Percentiles rank a stretch among this genome's conserved stretches.
Conservation (phyloP, 108 stramenopile species). For the Nitzschia sp. region DNA sequence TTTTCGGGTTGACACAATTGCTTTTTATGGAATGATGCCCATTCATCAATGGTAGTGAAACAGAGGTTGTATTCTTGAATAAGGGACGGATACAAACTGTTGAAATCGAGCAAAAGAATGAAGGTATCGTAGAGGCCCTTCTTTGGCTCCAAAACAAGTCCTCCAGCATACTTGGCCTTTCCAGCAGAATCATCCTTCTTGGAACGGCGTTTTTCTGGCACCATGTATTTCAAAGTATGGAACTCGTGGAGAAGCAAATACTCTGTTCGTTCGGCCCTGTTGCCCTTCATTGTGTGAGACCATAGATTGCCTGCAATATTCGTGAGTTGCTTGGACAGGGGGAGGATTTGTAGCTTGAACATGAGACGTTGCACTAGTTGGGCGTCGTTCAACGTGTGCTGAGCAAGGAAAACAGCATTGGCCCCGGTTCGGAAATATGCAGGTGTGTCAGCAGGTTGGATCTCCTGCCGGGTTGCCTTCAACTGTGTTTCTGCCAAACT, state of each 20-base stretch:
- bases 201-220: slow-evolving; percentile 82
- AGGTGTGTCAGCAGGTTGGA: slow-evolving; percentile 93
- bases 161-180: slow-evolving; percentile 96
- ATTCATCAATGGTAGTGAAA: slow-evolving; percentile 95
- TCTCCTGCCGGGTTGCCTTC: slow-evolving; percentile 70
- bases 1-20: slow-evolving; percentile 14
- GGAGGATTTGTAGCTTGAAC: slow-evolving; percentile 94
- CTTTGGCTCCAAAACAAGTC: slow-evolving; percentile 99
- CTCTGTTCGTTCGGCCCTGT: slow-evolving; percentile 99
- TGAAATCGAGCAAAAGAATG: slow-evolving; percentile 98
- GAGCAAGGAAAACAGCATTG: slow-evolving; percentile 81
- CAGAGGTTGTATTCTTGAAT: slow-evolving; percentile 99
- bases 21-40: slow-evolving; percentile 55
- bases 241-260: slow-evolving; percentile 99
- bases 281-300: slow-evolving; percentile 92
- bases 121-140: slow-evolving; percentile 98
- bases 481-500: slow-evolving; percentile 82
- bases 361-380: slow-evolving; percentile 91
- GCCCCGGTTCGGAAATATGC: slow-evolving; percentile 68
- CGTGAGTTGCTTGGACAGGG: slow-evolving; percentile 96
- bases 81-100: slow-evolving; percentile 97
- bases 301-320: slow-evolving; percentile 96
- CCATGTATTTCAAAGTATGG: slow-evolving; percentile 91
- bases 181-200: slow-evolving; percentile 45
- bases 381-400: slow-evolving; percentile 88